Evolutionary conservation across 495 filamentous ascomycete species (phyloP), one percentile per base, ranked within the genome.

Genomic region (Penicillium simplicissimum): DNA sequence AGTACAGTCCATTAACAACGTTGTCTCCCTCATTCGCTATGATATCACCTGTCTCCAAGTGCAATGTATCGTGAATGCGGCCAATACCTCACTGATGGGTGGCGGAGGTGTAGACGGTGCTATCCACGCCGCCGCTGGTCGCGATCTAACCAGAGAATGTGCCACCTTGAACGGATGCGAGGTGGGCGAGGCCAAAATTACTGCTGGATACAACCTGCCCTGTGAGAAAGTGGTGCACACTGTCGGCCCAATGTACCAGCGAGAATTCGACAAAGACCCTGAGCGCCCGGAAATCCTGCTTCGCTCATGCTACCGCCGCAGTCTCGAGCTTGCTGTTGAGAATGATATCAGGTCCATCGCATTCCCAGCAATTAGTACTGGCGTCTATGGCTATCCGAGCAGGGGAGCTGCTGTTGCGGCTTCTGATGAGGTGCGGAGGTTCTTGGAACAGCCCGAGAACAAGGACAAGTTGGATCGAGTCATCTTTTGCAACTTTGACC

Each of bases 31-130:
- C 34, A 81, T 95, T 63, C 85, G 85, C 55, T 80, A 83, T 51
- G 93, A 97, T 72, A 96, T 98, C 74, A 97, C 93, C 14, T 88
- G 78, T 13, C 84, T 98, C 15, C 72, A 80, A 45, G 85, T 93
- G 35, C 91, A 90, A 65, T 88, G 87, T 59, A 97, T 97, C 66
- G 93, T 97, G 68, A 97, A 98, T 73, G 94, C 95, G 10, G 93
- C 95, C 21, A 97, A 97, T 71, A 73, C 76, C 17, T 87, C 82
- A 8, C 83, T 98, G 0, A 80, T 90, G 3, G 90, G 92, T 52
- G 95, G 95, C 43, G 91, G 92, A 15, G 95, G 94, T 37, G 92
- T 97, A 23, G 90, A 92, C 61, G 90, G 88, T 19, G 92, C 91
- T 23, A 96, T 98, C 66, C 95, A 98, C 72, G 73, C 83, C 36